Evolutionary conservation across 352 stramenopile species (phyloP), one percentile per base, ranked within the genome.

Genomic region (Aphanomyces cochlioides): DNA sequence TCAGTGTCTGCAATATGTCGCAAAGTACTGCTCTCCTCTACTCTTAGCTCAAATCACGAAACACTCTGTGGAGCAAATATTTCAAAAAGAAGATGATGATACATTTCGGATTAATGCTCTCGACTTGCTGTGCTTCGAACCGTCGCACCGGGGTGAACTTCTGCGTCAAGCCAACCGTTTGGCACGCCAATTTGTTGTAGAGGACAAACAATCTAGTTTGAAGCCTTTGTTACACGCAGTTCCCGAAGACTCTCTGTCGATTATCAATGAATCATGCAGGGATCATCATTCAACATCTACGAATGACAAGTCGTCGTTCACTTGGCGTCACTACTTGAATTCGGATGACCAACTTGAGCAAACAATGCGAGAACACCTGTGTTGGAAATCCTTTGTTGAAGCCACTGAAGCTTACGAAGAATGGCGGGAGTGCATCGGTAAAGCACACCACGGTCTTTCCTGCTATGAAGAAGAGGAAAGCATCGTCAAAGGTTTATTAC

Each of bases 391-490:
- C 43, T 93, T 88, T 67, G 82, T 93, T 28, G 77, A 79, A 34
- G 85, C 85, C 2, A 82, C 72, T 65, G 76, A 76, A 40, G 77
- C 86, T 53, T 95, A 92, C 67, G 78, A 93, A 53, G 47, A 81
- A 40, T 95, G 87, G 87, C 78, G 82, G 68, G 82, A 78, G 63
- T 90, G 81, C 53, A 75, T 90, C 2, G 21, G 17, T 19, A 36
- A 58, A 17, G 76, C 74, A 28, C 79, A 40, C 37, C 39, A 54
- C 39, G 47, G 37, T n/a, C 34, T 34, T 57, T 58, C 73, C 19
- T 69, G 87, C 15, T 93, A 92, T 71, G 87, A 74, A 40, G 83
- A 95, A 65, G 85, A 93, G 73, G 92, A 93, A 72, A 76, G 87
- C 12, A 87, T 87, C 59, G 61, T 93, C 47, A 76, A 78, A 5